Percentiles rank a stretch among this genome's conserved stretches.
These are phyloP conservation scores for Arthonia radiata DNA, from an alignment of 495 filamentous ascomycete species.

Conservation along the genomic window DNA sequence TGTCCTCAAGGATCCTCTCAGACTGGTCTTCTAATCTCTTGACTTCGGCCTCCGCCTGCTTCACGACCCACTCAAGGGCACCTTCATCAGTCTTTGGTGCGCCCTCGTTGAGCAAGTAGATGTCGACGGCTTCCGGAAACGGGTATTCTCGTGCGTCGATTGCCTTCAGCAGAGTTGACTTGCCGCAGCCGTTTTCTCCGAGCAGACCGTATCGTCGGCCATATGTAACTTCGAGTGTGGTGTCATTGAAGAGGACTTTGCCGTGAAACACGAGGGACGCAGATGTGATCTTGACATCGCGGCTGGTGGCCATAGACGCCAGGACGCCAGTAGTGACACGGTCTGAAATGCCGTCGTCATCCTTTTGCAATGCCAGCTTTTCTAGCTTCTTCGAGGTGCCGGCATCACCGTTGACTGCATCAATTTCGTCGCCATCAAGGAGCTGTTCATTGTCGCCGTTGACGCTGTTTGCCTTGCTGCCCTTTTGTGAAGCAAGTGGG, in stretches of 20 bases:
- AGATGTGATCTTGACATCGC: slow-evolving; percentile 92
- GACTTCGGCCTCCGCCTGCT: slow-evolving; percentile 84
- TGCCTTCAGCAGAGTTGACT: slow-evolving; percentile 87
- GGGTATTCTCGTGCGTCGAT: slow-evolving; percentile 86
- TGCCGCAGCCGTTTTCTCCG: slow-evolving; percentile 97
- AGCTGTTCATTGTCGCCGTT: slow-evolving; percentile 44
- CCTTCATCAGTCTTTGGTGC: slow-evolving; percentile 74
- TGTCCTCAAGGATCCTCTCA: slow-evolving; percentile 71
- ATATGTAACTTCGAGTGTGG: slow-evolving; percentile 78
- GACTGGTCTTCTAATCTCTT: slow-evolving; percentile 65
- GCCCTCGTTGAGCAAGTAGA: slow-evolving; percentile 95
- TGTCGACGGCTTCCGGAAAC: slow-evolving; percentile 89
- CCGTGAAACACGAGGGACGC: slow-evolving; percentile 91
- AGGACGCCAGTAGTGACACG: slow-evolving; percentile 96
- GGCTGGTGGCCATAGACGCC: slow-evolving; percentile 53
- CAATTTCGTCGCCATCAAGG: slow-evolving; percentile 31
- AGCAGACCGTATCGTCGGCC: slow-evolving; percentile 82
- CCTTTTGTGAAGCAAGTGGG: slow-evolving; percentile 26
- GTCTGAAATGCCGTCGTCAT: slow-evolving; percentile 87
- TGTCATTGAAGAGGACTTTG: slow-evolving; percentile 80
- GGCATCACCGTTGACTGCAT: slow-evolving; percentile 40
- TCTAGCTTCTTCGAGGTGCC: slow-evolving; percentile 60
- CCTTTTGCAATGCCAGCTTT: slow-evolving; percentile 66
- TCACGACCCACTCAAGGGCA: slow-evolving; percentile 91
- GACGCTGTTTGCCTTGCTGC: slow-evolving; percentile 26